Base-by-base conservation (phyloP, 306 rosid genomes). In the Cucurbita pepo region DNA sequence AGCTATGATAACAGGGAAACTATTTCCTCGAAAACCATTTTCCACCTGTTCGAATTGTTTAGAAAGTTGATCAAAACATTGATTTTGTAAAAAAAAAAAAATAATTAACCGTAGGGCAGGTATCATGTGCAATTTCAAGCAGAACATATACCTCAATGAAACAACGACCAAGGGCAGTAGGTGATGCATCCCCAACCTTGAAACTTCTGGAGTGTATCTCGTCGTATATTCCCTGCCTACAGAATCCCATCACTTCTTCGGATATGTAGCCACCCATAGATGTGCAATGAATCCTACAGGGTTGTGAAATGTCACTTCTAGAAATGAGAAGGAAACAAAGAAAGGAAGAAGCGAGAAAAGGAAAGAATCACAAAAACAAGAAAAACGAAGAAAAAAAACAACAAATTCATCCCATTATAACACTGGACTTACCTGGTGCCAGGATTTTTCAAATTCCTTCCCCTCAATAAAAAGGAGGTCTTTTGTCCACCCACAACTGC, bases 1-100 rank as follows among this genome's bases (percentile, higher is more conserved):
- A 34, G 97, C 97, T 75, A 92, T 80, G 63, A 92, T 89, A 81
- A 92, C 80, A 0, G 97, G 97, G 81, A 92, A 92, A 80, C 92
- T 75, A 77, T 79, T 81, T 53, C 95, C 95, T 81, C 87, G 86
- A 75, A 86, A 88, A 81, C 97, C 97, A 78, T 92, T 92, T 78
- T 92, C 96, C 79, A 92, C 94, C 96, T 92, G 88, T 63, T 74
- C 71, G 88, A 69, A 36, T 75, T 19, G 73, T 60, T 55, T 16
- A 72, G 59, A n/a, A 25, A 52, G 62, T 55, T 59, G 30, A 75
- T 7, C 51, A 72, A 58, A 38, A 43, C 7, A 51, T 41, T n/a
- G 71, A 51, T 54, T 10, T 18, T 75, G 16, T 53, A 16, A 51
- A 19, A 18, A 54, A 38, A 44, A 76, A 54, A 38, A 44, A 76